Evolutionary conservation across 768 basidiomycete species (phyloP).

Genomic region (Xerocomellus intermedius): DNA sequence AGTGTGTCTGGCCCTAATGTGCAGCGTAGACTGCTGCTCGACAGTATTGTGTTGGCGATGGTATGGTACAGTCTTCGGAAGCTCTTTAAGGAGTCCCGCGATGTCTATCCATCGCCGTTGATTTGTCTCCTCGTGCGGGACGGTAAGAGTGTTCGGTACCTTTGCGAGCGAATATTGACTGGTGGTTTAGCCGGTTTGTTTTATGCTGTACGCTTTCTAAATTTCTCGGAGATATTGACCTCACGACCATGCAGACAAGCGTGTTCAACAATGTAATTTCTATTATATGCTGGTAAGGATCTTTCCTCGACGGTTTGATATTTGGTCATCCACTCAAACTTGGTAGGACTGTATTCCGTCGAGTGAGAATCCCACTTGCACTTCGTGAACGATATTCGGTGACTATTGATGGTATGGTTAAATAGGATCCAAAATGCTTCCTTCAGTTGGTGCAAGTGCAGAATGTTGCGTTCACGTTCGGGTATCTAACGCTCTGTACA

Average conservation of each 20-base stretch:
- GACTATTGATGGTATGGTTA: not conserved
- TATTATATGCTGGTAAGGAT: slow-evolving; percentile 14
- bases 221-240: not conserved
- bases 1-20: too few relatives aligned
- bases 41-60: slow-evolving; percentile 4
- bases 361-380: not conserved
- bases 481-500: not conserved
- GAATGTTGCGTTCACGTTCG: too few relatives aligned
- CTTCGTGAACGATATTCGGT: not conserved
- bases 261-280: slow-evolving; percentile 1
- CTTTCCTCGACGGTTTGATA: not conserved
- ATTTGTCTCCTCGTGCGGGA: slow-evolving; percentile 6
- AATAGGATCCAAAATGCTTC: slow-evolving; percentile 12
- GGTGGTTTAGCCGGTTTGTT: slow-evolving; percentile 2
- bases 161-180: not conserved
- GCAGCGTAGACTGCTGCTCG: slow-evolving; percentile 16
- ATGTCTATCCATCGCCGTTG: slow-evolving; percentile 2
- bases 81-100: not conserved
- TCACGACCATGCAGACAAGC: not conserved
- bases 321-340: not conserved
- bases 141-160: not conserved
- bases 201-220: not conserved
- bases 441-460: not conserved
- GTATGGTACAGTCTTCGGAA: slow-evolving; percentile 6
- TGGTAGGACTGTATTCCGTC: slow-evolving; percentile 3